Evolutionary conservation across 2,329 filamentous ascomycete species (phyloP).

Genomic region (Alternaria sp.): DNA sequence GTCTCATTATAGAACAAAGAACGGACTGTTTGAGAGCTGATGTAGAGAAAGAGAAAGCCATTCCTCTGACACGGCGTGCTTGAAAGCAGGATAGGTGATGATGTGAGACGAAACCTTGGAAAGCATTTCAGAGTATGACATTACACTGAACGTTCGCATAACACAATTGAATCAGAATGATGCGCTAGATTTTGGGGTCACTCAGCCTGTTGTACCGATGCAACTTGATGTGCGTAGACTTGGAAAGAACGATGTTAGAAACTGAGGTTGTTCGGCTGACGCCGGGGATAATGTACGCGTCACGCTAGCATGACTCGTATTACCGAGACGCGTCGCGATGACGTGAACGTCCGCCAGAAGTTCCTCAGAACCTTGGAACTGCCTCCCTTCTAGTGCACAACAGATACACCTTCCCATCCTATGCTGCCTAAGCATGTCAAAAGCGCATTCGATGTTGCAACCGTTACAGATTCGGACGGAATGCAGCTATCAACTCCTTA

Average conservation of each 20-base stretch:
- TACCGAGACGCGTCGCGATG: neutral
- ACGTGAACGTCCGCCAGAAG: neutral
- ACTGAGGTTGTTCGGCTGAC: neutral
- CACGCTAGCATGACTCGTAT: conserved; percentile 1
- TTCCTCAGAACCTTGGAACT: neutral
- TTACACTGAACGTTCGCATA: neutral
- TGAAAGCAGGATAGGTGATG: neutral
- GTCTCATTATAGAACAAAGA: neutral
- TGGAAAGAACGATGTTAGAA: neutral
- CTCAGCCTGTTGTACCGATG: neutral
- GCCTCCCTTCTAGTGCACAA: neutral
- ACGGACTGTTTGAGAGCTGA: neutral
- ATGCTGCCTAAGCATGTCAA: neutral
- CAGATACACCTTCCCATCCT: neutral
- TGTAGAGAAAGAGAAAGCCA: neutral
- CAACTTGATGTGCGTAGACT: neutral
- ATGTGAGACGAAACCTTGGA: neutral
- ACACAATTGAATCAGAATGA: neutral
- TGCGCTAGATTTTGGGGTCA: neutral
- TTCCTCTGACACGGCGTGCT: neutral
- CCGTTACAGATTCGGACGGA: neutral
- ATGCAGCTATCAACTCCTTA: neutral
- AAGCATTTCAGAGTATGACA: neutral
- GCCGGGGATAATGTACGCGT: neutral
- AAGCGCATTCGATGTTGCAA: neutral